Evolutionary conservation across 2,329 filamentous ascomycete genomes (phyloP), one percentile per base, ranked within the genome.

Genomic region (Fusarium buharicum): DNA sequence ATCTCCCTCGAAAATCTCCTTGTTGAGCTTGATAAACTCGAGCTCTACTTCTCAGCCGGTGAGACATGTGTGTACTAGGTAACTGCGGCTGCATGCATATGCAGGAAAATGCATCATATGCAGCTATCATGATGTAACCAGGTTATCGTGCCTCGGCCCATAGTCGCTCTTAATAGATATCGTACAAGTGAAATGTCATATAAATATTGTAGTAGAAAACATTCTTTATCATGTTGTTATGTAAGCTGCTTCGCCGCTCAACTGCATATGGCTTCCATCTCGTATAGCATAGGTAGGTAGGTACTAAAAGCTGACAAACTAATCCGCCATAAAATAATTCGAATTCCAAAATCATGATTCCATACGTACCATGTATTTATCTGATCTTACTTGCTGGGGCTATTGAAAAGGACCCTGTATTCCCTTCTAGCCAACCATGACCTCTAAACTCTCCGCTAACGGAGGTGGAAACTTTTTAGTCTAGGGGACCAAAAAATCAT

Each of bases 401-500:
- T 10, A 14, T 31, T 11, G 12, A 31, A 44, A 39, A 41, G 27
- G 40, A 37, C 34, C 37, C 40, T 55, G 47, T 51, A 43, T 20
- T 55, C 36, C 34, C 33, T 33, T 28, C 7, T 20, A 37, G 34
- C 41, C 37, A 50, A 43, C 39, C 52, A 55, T 34, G 16, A 36
- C 36, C 34, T 38, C 40, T 45, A 16, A 53, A 50, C 16, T 27
- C 16, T 34, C 60, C 62, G 38, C 61, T 65, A 65, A 50, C 43
- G 30, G 59, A 63, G 40, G 39, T 45, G 50, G 36, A 27, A 27
- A 37, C 30, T 36, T 20, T 36, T 33, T 39, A 49, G 48, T 38
- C 17, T 41, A 50, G 56, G 52, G 51, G 51, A 57, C 45, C 45
- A 30, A 55, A 68, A 66, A 68, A 65, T 50, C 60, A 51, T 64